Evolutionary conservation across 2,329 filamentous ascomycete genomes (phyloP).

Genomic region (Phymatotrichopsis omnivora): DNA sequence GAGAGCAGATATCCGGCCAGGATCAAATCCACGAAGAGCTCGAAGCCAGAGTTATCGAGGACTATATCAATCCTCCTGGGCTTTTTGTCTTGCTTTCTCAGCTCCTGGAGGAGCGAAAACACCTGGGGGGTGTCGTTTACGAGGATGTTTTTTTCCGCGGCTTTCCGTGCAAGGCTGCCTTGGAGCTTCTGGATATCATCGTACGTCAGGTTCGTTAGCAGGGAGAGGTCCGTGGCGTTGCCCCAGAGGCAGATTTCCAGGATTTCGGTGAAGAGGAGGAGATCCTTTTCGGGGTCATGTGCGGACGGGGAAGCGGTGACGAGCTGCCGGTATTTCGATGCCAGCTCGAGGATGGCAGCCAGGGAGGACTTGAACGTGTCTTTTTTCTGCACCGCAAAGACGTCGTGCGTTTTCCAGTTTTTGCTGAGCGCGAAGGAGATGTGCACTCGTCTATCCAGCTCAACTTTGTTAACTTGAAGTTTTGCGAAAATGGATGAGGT

Average conservation of each 20-base stretch:
- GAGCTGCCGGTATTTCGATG: conserved; percentile 65
- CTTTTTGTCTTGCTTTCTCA: conserved; percentile 51
- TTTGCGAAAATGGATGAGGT: neutral
- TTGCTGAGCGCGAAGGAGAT: conserved; percentile 65
- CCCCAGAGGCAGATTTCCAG: conserved; percentile 96
- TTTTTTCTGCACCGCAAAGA: conserved; percentile 84
- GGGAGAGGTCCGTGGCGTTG: conserved; percentile 87
- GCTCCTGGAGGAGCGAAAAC: conserved; percentile 57
- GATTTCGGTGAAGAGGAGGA: conserved; percentile 79
- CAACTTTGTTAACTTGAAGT: too few relatives aligned
- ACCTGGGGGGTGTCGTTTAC: conserved; percentile 70
- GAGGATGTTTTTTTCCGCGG: conserved; percentile 81
- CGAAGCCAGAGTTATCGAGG: conserved; percentile 93
- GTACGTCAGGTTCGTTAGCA: conserved; percentile 80
- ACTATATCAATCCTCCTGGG: conserved; percentile 78
- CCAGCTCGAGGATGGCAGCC: conserved; percentile 72
- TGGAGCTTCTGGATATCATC: conserved; percentile 97
- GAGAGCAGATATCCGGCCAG: conserved; percentile 83
- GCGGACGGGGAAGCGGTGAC: conserved; percentile 36
- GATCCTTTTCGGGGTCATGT: conserved; percentile 51
- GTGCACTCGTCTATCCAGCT: conserved; percentile 62
- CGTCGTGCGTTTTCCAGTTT: conserved; percentile 83
- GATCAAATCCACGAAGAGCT: conserved; percentile 90
- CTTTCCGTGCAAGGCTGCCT: conserved; percentile 74
- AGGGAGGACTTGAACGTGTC: conserved; percentile 86